Base-by-base conservation (phyloP, 371 early-diverging fungal species). In the Mortierella sp. region DNA sequence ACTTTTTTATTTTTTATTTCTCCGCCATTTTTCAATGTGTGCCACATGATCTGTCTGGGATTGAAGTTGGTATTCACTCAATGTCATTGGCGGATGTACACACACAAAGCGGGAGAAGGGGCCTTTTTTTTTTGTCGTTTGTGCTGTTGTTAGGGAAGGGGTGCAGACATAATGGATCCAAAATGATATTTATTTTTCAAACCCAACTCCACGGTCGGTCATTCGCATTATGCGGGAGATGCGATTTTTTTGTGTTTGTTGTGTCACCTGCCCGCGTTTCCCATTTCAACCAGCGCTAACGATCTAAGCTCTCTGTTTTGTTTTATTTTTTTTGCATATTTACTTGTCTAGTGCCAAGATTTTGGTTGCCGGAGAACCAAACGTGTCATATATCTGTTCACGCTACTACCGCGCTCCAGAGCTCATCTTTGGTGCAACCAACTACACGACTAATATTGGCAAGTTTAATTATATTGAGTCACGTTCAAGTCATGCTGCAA, bases 391-490 rank as follows among this genome's bases (percentile, higher is more conserved):
- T 85, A 98, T 99, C 63, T 99, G 99, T 86, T 98, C 99, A 32
- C 91, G 99, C 73, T 99, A 98, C 86, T 99, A 99, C 88, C 91
- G 99, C 62, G 98, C 99, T 20, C 99, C 99, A 2, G 99, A 99
- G 89, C 90, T 98, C 64, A 97, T 99, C 52, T 96, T 99, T 85
- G 98, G 97, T n/a, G 95, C 96, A 51, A 96, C 95, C 59, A 95
- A 95, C 85, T 99, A 99, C 88, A 95, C 94, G 30, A 92, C 93
- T 70, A 91, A 90, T 68, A 97, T 99, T 75, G 96, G 93, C 91
- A 86, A 28, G 54, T 20, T 35, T 28, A 57, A 12, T 24, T n/a
- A 24, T 5, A 24, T 57, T 24, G 11, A 26, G 4, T 26, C 28
- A 28, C 57, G 11, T 24, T n/a, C 30, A 26, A 28, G 43, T 40